These are phyloP conservation scores for Skeletonema marinoi DNA, from an alignment of 108 stramenopile species.

Conservation along the genomic window DNA sequence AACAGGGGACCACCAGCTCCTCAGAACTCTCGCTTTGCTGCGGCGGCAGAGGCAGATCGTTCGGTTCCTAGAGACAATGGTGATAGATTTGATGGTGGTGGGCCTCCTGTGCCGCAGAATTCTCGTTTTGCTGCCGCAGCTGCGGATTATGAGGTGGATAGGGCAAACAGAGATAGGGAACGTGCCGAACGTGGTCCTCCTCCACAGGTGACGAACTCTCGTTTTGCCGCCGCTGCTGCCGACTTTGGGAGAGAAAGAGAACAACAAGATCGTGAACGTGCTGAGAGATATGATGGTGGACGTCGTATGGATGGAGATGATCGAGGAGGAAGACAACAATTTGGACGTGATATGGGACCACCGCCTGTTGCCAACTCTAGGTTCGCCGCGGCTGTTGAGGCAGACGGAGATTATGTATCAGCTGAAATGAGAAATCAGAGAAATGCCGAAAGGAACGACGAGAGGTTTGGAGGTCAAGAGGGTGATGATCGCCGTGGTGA, in stretches of 20 bases:
- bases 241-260: conserved; percentile 50
- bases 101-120: conserved; percentile 46
- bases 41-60: conserved; percentile 55
- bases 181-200: conserved; percentile 56
- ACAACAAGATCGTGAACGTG: conserved; percentile 30
- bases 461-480: conserved; percentile 31
- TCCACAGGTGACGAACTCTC: conserved; percentile 52
- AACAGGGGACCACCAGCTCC: conserved; percentile 54
- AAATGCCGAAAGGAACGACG: conserved; percentile 10
- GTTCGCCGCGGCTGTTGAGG: conserved; percentile 44
- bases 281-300: conserved; percentile 40
- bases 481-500: conserved; percentile 45
- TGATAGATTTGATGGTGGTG: conserved; percentile 17
- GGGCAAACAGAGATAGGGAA: conserved; percentile 14
- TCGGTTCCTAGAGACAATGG: conserved; percentile 11
- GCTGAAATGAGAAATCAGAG: conserved; percentile 48
- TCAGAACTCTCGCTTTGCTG: conserved; percentile 69
- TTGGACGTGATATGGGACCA: conserved; percentile 46
- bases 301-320: conserved; percentile 36
- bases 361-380: conserved; percentile 54
- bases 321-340: conserved; percentile 10
- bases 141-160: conserved; percentile 19
- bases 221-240: conserved; percentile 60
- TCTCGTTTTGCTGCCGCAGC: conserved; percentile 55
- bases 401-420: conserved; percentile 50